Conservation (phyloP, 1,284 basidiomycete genomes). For the Puccinia triticina region DNA sequence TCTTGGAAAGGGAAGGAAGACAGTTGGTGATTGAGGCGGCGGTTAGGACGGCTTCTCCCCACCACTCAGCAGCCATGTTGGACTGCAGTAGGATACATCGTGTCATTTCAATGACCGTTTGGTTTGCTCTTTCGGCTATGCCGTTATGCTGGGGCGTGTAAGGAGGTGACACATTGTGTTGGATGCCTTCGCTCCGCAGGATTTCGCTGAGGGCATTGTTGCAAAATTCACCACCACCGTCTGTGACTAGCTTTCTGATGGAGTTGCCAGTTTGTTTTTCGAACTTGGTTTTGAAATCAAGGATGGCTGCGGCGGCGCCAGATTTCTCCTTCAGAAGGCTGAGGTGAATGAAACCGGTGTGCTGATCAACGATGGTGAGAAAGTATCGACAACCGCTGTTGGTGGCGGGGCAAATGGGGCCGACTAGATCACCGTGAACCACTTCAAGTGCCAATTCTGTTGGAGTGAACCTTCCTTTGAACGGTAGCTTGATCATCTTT, state of each 20-base stretch:
- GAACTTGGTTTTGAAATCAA: background rate
- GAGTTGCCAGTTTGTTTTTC: background rate
- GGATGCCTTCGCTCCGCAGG: background rate
- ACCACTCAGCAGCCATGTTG: background rate
- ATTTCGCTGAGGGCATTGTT: background rate
- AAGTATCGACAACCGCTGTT: background rate
- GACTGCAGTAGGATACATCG: background rate
- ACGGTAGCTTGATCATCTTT: background rate
- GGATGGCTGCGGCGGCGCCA: background rate
- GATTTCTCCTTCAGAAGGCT: background rate
- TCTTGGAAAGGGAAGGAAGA: background rate
- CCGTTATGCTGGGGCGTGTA: constrained; percentile 15
- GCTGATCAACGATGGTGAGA: background rate
- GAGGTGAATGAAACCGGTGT: background rate
- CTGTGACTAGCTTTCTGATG: background rate
- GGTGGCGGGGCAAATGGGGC: background rate
- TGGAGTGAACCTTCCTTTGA: background rate
- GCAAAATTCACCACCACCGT: constrained; percentile 1
- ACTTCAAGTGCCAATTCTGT: background rate
- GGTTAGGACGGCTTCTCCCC: background rate
- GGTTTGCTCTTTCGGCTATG: background rate
- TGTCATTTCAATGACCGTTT: background rate
- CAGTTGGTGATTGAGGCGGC: background rate
- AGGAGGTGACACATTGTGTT: background rate
- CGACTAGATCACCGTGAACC: background rate